These are phyloP conservation scores for Prinsepia uniflora DNA, from an alignment of 306 rosid genomes.

Conservation along the genomic window DNA sequence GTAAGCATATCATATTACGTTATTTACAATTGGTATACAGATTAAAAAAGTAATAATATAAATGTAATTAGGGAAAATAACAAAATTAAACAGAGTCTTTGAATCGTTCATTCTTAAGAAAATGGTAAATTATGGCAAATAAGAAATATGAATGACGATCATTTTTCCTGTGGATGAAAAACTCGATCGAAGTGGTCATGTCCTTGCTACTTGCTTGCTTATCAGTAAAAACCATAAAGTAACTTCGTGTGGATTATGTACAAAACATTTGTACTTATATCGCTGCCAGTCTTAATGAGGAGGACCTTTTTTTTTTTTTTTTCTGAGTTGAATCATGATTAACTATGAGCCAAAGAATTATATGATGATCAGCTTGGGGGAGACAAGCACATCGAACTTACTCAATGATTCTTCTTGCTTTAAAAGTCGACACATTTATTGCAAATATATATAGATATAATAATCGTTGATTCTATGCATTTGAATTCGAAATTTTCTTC, in stretches of 20 bases:
- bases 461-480: neutral
- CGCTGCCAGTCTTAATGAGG: conserved; percentile 17
- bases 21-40: no score
- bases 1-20: no score
- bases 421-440: conserved; percentile 39
- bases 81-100: no score
- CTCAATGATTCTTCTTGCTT: conserved; percentile 37
- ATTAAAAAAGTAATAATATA: no score
- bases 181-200: neutral
- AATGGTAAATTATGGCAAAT: no score
- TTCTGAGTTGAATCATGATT: conserved; percentile 29
- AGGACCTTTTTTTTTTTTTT: neutral
- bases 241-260: neutral
- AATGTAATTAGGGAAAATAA: no score
- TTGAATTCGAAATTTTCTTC: conserved; percentile 20
- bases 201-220: neutral
- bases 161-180: neutral
- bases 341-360: conserved; percentile 20
- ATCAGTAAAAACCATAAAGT: neutral
- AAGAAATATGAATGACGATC: no score
- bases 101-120: no score
- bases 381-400: conserved; percentile 31
- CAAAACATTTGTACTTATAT: neutral
- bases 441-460: no score
- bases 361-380: conserved; percentile 34